A percentile compares a stretch with the other conserved stretches of the same genome.
These are phyloP conservation scores for Cutaneotrichosporon arboriforme DNA, from an alignment of 1,284 basidiomycete species.

Conservation along the genomic window DNA sequence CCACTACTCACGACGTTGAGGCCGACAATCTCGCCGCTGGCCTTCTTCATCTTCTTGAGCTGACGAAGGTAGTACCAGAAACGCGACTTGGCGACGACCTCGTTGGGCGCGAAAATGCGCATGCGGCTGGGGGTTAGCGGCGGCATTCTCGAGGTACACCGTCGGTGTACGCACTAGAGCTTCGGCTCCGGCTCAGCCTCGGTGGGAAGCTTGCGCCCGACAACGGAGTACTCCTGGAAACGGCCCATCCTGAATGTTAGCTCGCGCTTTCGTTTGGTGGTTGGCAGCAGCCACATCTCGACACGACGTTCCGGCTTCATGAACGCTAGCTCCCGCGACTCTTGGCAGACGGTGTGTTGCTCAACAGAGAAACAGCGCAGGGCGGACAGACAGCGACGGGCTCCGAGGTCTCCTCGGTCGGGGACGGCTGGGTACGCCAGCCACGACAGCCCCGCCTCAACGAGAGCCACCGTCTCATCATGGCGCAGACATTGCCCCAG, in stretches of 20 bases:
- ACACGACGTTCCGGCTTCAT: no score
- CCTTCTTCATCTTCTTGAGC: conserved; percentile 99
- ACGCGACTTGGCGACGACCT: conserved; percentile 94
- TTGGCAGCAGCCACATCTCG: not conserved
- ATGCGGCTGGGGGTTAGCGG: conserved; percentile 58
- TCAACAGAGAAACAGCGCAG: not conserved
- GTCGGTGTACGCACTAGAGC: conserved; percentile 32
- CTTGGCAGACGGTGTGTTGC: not conserved
- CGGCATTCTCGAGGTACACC: not conserved
- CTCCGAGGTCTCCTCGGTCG: conserved; percentile 32
- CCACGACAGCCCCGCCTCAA: conserved; percentile 13
- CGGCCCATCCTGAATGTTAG: conserved; percentile 47
- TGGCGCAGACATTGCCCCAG: conserved; percentile 45
- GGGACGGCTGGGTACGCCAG: conserved; percentile 7
- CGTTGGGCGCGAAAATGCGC: conserved; percentile 99
- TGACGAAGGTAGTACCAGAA: conserved; percentile 99
- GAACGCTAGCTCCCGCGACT: not conserved
- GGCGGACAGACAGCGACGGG: conserved; percentile 2
- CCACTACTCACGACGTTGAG: conserved; percentile 80
- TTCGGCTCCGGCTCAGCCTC: conserved; percentile 89
- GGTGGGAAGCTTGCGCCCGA: conserved; percentile 94
- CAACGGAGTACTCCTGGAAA: conserved; percentile 85
- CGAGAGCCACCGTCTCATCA: conserved; percentile 16
- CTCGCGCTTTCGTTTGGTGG: not conserved
- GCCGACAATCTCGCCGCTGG: conserved; percentile 97